These are phyloP conservation scores for Medicago truncatula DNA, from an alignment of 306 rosid species.

Conservation along the genomic window DNA sequence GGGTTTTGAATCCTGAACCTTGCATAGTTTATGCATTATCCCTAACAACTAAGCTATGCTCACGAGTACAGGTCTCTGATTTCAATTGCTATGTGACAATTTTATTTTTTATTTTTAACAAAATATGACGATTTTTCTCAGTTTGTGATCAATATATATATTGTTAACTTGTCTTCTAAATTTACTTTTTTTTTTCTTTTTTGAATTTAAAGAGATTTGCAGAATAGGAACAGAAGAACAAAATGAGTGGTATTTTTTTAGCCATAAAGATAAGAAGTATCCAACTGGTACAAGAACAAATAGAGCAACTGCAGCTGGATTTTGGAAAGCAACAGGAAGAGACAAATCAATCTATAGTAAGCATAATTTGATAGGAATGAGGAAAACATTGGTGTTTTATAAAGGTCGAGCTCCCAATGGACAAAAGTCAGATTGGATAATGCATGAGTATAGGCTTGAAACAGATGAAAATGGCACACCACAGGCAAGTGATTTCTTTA, in stretches of 20 bases:
- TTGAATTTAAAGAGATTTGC: slow-evolving; percentile 64
- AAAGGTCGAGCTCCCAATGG: slow-evolving; percentile 98
- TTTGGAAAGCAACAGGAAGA: slow-evolving; percentile 99
- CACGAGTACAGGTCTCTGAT: no score
- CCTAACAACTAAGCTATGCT: no score
- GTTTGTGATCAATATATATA: not conserved
- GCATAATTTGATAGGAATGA: slow-evolving; percentile 86
- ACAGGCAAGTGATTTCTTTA: slow-evolving; percentile 61
- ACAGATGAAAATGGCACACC: slow-evolving; percentile 84
- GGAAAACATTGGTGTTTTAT: slow-evolving; percentile 87
- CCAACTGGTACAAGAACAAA: slow-evolving; percentile 98
- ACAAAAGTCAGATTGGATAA: slow-evolving; percentile 96
- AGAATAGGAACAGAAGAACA: slow-evolving; percentile 89
- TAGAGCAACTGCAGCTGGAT: slow-evolving; percentile 92
- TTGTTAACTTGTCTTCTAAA: not conserved
- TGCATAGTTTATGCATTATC: no score
- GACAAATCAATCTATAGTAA: slow-evolving; percentile 90
- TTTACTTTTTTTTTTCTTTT: not conserved
- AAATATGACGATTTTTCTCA: not conserved
- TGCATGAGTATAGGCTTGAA: slow-evolving; percentile 95
- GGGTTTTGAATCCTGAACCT: no score
- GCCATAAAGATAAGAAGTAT: slow-evolving; percentile 94
- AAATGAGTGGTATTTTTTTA: slow-evolving; percentile 89
- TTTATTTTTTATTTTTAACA: no score
- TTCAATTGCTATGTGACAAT: no score